Evolutionary conservation across 2,329 filamentous ascomycete genomes (phyloP), one percentile per base, ranked within the genome.

Genomic region (Pseudogymnoascus sp.): DNA sequence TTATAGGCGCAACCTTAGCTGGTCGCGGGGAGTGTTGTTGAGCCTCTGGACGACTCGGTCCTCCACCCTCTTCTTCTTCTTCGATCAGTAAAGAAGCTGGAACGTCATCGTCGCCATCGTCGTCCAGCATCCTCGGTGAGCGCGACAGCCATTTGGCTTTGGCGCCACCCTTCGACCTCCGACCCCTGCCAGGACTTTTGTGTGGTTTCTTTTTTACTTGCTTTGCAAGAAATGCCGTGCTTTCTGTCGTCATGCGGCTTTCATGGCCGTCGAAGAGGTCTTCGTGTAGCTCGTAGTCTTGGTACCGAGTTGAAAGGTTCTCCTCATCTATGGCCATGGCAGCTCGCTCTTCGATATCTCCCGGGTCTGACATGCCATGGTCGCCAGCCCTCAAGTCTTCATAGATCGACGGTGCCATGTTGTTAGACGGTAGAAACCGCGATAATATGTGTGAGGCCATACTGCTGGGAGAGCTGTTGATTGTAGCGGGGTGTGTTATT

Each of bases 31-130:
- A 67, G 31, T 61, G 48, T 41, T 66, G 64, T 48, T 64, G 67
- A 4, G 57, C 41, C 39, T 64, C 68, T 66, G 62, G 62, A 4
- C 23, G 65, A 68, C 67, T 65, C 66, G 69, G 62, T 65, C 64
- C 21, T 45, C 65, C 34, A 54, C 64, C 71, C 63, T 64, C 61
- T 61, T 65, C 68, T n/a, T 77, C 75, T 16, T 62, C 64, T 71
- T 89, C 86, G 19, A 89, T 81, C 16, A 89, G 73, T 16, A 89
- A 76, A 2, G 86, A 89, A 16, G 81, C 83, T 0, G 86, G 86
- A 0, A 88, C 85, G 69, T 88, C 85, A 63, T 87, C 73, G 61
- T 75, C 73, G 2, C 65, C 68, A 25, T 48, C 43, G 62, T 75
- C 73, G 43, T 74, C 73, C 13, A 75, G 65, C 21, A 75, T 60